These are phyloP conservation scores for Boletus tomentosulus DNA, from an alignment of 768 basidiomycete genomes.

Conservation along the genomic window DNA sequence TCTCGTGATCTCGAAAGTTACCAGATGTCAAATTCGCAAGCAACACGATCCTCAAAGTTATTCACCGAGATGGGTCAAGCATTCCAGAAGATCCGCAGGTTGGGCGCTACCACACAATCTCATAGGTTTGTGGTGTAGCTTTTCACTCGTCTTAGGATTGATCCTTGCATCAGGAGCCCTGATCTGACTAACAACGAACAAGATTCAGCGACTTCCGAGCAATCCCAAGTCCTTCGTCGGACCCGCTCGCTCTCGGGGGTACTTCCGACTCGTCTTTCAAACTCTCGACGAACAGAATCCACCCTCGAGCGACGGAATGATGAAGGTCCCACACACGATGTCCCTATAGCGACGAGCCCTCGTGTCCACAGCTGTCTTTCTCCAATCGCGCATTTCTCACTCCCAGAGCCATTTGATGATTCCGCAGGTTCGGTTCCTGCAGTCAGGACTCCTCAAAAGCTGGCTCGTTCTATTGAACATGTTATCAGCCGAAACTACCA, in stretches of 20 bases:
- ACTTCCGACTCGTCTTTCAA: not conserved
- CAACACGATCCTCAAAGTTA: not conserved
- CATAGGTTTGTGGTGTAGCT: constrained; percentile 5
- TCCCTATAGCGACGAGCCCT: not conserved
- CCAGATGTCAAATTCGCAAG: not conserved
- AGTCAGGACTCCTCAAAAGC: not conserved
- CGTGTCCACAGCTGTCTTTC: constrained; percentile 8
- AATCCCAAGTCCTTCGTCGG: not conserved
- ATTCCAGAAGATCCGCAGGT: not conserved
- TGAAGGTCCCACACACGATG: not conserved
- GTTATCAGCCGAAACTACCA: not conserved
- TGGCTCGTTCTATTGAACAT: not conserved
- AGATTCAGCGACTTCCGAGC: not conserved
- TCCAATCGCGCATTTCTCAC: constrained; percentile 12
- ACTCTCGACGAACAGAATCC: constrained; percentile 3
- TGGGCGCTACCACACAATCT: not conserved
- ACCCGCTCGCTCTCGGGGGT: not conserved
- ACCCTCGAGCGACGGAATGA: not conserved
- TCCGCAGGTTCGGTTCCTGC: not conserved
- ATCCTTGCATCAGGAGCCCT: constrained; percentile 1
- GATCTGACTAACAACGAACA: not conserved
- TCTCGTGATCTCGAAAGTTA: not conserved
- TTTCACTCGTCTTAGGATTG: not conserved
- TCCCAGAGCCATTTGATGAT: constrained; percentile 9
- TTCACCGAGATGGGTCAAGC: not conserved